phyloP scores from a whole-genome alignment of 2,329 filamentous ascomycete species.

The Ophioceras dolichostomum region DNA sequence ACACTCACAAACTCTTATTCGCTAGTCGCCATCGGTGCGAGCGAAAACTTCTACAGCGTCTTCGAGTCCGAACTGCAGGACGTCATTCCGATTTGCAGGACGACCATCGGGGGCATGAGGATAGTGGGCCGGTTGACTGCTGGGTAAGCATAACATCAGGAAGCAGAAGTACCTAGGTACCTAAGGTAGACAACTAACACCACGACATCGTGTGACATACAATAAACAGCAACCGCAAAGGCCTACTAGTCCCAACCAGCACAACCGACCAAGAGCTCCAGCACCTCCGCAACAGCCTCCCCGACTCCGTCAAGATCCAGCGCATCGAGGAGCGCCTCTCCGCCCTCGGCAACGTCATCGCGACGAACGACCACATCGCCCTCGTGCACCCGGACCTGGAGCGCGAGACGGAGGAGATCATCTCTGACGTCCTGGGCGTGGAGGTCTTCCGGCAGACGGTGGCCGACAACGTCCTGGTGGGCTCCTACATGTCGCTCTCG shows the following conservation, averaged over 20 bases:
- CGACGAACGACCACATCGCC: conserved; percentile 91
- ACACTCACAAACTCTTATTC: conserved; percentile 97
- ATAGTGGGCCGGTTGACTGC: conserved; percentile 94
- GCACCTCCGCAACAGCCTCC: conserved; percentile 89
- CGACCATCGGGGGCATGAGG: conserved; percentile 89
- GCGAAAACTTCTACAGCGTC: conserved; percentile 98
- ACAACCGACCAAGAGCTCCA: conserved; percentile 98
- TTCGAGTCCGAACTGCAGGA: conserved; percentile 98
- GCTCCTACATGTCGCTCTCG: conserved; percentile 89
- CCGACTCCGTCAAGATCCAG: conserved; percentile 86
- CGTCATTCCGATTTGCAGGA: conserved; percentile 91
- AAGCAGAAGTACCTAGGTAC: no score
- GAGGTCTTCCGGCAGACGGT: conserved; percentile 92
- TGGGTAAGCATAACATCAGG: no score
- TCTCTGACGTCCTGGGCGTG: conserved; percentile 83
- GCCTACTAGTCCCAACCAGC: conserved; percentile 87
- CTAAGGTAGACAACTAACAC: background rate
- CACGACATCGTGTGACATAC: background rate
- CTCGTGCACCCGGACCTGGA: conserved; percentile 93
- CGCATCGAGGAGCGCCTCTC: conserved; percentile 95
- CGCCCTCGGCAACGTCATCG: conserved; percentile 93
- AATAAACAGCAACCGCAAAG: conserved; percentile 69
- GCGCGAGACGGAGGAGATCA: conserved; percentile 96
- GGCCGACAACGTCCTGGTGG: conserved; percentile 91
- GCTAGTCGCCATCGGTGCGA: conserved; percentile 85